These are phyloP conservation scores for Zizania palustris DNA, from an alignment of 202 grass and related monocot genomes.

Conservation along the genomic window DNA sequence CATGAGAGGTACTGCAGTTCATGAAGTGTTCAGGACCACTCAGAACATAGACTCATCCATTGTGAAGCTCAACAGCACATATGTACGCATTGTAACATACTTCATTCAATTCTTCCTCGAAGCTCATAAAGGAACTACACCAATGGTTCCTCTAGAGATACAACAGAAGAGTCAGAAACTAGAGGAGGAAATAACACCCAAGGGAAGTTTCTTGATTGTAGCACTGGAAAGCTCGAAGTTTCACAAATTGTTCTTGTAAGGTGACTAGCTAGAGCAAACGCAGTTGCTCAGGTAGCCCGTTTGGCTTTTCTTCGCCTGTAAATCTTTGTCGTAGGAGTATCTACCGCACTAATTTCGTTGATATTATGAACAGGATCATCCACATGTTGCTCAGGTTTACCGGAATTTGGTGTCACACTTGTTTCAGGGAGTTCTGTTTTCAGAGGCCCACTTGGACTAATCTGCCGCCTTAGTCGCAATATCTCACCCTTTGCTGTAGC, in stretches of 20 bases:
- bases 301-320: conserved; percentile 63
- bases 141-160: conserved; percentile 17
- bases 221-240: conserved; percentile 17
- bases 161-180: conserved; percentile 3
- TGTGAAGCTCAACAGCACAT: conserved; percentile 7
- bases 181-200: neutral
- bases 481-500: conserved; percentile 84
- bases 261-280: conserved; percentile 25
- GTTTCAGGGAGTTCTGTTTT: conserved; percentile 27
- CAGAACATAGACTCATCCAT: neutral
- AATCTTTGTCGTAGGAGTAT: conserved; percentile 49
- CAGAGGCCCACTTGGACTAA: conserved; percentile 34
- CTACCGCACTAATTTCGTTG: conserved; percentile 40
- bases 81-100: conserved; percentile 35
- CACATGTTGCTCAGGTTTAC: conserved; percentile 38
- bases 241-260: conserved; percentile 20
- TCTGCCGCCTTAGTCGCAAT: conserved; percentile 69
- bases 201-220: conserved; percentile 26
- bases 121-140: conserved; percentile 20
- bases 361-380: conserved; percentile 45
- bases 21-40: neutral
- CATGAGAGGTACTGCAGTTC: neutral
- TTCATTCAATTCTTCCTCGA: conserved; percentile 11
- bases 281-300: conserved; percentile 39
- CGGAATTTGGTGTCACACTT: conserved; percentile 26